Percentiles rank a stretch among this genome's conserved stretches.
phyloP scores from a whole-genome alignment of 2,329 filamentous ascomycete species.

The Ascochyta lentis region DNA sequence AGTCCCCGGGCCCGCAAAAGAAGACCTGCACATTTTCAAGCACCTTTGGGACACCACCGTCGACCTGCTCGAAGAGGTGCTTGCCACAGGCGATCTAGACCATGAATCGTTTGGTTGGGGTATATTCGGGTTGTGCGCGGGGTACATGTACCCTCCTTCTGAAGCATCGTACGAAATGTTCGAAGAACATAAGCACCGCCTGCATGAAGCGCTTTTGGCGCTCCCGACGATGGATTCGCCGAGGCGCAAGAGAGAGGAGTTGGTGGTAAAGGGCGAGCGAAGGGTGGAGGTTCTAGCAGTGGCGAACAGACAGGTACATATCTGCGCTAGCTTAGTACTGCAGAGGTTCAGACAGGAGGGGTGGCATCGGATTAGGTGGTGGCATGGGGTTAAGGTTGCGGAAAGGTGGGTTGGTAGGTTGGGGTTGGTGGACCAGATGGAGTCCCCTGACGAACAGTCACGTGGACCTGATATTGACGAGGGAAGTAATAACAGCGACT shows the following conservation, averaged over 20 bases:
- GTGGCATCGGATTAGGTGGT: slow-evolving; percentile 27
- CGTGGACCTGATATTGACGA: neutral
- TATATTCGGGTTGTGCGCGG: slow-evolving; percentile 24
- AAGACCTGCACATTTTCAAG: slow-evolving; percentile 26
- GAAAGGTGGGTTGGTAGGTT: slow-evolving; percentile 25
- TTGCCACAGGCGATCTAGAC: slow-evolving; percentile 14
- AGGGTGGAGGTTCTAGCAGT: slow-evolving; percentile 9
- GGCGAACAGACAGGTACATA: slow-evolving; percentile 25
- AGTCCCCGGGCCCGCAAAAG: slow-evolving; percentile 12
- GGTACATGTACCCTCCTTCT: slow-evolving; percentile 18
- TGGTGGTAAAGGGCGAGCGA: neutral
- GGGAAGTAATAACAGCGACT: neutral
- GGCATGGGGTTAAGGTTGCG: slow-evolving; percentile 23
- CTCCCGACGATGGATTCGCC: slow-evolving; percentile 18
- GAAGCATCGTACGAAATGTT: slow-evolving; percentile 8
- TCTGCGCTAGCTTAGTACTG: slow-evolving; percentile 24
- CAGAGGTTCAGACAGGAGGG: slow-evolving; percentile 22
- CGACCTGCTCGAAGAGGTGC: slow-evolving; percentile 19
- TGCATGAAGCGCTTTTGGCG: slow-evolving; percentile 18
- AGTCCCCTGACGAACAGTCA: neutral
- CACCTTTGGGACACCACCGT: slow-evolving; percentile 21
- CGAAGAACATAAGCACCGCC: slow-evolving; percentile 15
- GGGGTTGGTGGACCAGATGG: neutral
- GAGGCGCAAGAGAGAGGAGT: neutral
- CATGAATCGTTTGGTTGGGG: slow-evolving; percentile 30